These are phyloP conservation scores for Eudorina sp. DNA, from an alignment of 139 green algal genomes.

Conservation along the genomic window DNA sequence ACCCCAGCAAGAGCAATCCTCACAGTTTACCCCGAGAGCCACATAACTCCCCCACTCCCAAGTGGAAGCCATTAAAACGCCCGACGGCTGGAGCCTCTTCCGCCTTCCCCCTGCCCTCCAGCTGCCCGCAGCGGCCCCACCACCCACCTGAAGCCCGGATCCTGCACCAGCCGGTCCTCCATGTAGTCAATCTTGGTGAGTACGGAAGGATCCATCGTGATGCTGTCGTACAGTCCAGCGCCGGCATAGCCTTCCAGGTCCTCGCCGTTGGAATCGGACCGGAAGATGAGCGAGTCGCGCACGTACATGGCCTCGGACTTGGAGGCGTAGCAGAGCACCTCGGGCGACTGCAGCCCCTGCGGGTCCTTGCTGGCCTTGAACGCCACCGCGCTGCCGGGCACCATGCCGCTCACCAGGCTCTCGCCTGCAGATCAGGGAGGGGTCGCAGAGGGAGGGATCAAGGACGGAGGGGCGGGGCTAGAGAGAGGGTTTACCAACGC, in stretches of 20 bases:
- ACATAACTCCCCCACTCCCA: no score
- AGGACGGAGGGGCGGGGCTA: no score
- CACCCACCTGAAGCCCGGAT: conserved; percentile 74
- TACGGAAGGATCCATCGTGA: conserved; percentile 92
- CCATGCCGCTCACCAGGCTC: conserved; percentile 94
- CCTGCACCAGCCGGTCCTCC: conserved; percentile 84
- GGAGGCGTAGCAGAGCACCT: conserved; percentile 88
- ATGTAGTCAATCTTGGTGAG: conserved; percentile 80
- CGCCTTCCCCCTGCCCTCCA: no score
- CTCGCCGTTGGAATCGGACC: conserved; percentile 96
- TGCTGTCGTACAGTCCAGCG: conserved; percentile 93
- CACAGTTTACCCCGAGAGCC: no score
- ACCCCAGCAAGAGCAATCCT: no score
- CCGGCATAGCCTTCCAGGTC: conserved; percentile 96
- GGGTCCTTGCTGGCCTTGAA: conserved; percentile 84
- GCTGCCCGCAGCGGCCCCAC: not conserved
- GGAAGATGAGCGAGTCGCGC: conserved; percentile 92
- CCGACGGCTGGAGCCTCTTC: no score
- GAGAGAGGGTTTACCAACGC: no score
- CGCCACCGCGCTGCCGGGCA: conserved; percentile 89
- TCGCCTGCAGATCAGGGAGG: conserved; percentile 68
- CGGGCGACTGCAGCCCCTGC: conserved; percentile 72
- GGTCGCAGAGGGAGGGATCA: no score
- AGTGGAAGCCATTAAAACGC: no score
- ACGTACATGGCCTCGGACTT: conserved; percentile 96